Base-by-base conservation (phyloP, 2,329 filamentous ascomycete genomes). In the Huntiella omanensis region DNA sequence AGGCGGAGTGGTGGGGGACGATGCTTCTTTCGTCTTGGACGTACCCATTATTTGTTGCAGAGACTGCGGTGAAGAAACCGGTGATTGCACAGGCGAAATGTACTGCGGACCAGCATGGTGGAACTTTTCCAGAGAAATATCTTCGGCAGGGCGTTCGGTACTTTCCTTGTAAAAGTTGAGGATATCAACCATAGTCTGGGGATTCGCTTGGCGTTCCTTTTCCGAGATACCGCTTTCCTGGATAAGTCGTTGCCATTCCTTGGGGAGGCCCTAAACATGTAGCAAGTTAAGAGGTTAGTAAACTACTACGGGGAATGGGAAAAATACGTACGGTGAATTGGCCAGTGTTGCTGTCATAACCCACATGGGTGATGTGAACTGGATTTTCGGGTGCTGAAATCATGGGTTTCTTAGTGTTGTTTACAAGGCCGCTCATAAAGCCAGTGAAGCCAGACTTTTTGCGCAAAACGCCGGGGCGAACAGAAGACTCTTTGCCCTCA, bases 341-440 rank as follows among this genome's bases (percentile, higher is more conserved):
- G 54, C 91, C 91, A 3, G 91, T 96, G 56, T 83, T 74, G 64
- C 91, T 93, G 63, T 98, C 88, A 61, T 94, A 95, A 55, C 88
- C 88, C 53, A 98, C 91, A 62, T 98, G 91, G 48, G 88, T 96
- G 56, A 98, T 84, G 64, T 96, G 91, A 50, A 96, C 86, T 42
- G 91, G 91, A 57, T 98, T 96, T 62, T 94, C 87, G 46, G 91
- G 91, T 34, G 86, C 84, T n/a, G 91, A 96, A 56, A 98, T 98
- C 61, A 88, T 77, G 40, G 91, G 85, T 53, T 86, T 84, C 62
- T 87, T 83, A 45, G 83, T 86, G 33, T 86, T 88, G 53, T 83
- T 82, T 49, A 92, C 77, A 50, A 80, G 59, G 59, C 80, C 88
- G 60, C 79, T 88, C 68, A 94, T 78, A 57, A 93, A 86, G 54